Evolutionary conservation across 192 early-diverging fungal genomes (phyloP), one percentile per base, ranked within the genome.

Genomic region (Entomortierella chlamydospora): DNA sequence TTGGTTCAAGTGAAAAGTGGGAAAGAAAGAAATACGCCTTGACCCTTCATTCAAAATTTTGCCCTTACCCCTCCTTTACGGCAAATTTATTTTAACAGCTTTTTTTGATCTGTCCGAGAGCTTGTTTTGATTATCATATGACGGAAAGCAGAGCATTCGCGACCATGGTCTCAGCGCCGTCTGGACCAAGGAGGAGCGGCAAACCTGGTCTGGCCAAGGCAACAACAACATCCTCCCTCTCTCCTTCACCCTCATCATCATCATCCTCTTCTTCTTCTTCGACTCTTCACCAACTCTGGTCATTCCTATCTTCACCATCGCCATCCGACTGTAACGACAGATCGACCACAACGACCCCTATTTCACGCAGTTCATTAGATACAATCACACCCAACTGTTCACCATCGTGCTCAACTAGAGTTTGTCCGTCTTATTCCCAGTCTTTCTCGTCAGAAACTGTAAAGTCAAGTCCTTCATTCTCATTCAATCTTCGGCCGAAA

Each of bases 81-180:
- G 34, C n/a, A n/a, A n/a, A n/a, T n/a, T n/a, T n/a, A n/a, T n/a
- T n/a, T n/a, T n/a, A n/a, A n/a, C n/a, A n/a, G 10, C 10, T 37
- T 37, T 37, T 37, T 37, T 29, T 37, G 52, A 54, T 54, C 28
- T 28, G 52, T 13, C 25, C 4, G 28, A 28, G 52, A 54, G 52
- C 52, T 54, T 29, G 52, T 23, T 51, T 22, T 28, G 12, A 62
- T 58, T 68, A 60, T 79, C 76, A 79, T 79, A 79, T 79, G 76
- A 65, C 74, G 66, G 76, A 79, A 79, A 56, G 62, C 66, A 63
- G 68, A 61, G 68, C 68, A 45, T 79, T 79, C 50, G 76, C 76
- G 58, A 42, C 62, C 62, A 79, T 79, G 68, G 65, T 79, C 61
- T 55, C 72, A 22, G 37, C 47, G n/a, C n/a, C n/a, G n/a, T n/a